Evolutionary conservation across 192 early-diverging fungal genomes (phyloP).

Genomic region (Gamsiella multidivaricata): DNA sequence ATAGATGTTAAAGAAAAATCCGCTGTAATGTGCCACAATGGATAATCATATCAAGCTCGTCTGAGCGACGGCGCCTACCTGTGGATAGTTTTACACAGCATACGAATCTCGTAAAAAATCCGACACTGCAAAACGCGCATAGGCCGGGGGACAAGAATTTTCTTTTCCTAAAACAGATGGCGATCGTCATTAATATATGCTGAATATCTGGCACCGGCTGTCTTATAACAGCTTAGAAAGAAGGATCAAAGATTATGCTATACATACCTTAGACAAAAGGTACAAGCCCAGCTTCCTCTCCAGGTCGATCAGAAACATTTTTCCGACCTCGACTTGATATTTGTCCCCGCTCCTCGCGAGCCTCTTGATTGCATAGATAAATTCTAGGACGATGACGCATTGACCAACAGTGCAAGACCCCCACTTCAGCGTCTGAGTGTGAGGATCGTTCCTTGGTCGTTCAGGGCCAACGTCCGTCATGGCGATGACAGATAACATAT

Average conservation of each 20-base stretch:
- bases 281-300: slow-evolving; percentile 63
- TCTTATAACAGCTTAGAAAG: not conserved
- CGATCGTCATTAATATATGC: too few relatives aligned
- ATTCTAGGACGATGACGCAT: slow-evolving; percentile 62
- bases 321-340: slow-evolving; percentile 60
- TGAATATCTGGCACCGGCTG: too few relatives aligned
- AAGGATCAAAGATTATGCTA: not conserved
- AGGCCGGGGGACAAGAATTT: slow-evolving; percentile 58
- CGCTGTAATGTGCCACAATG: too few relatives aligned
- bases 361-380: slow-evolving; percentile 60
- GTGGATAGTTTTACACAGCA: slow-evolving; percentile 67
- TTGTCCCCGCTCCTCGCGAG: slow-evolving; percentile 51
- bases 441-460: slow-evolving; percentile 17
- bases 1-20: not conserved
- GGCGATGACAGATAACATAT: slow-evolving; percentile 65
- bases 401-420: slow-evolving; percentile 67
- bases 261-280: slow-evolving; percentile 50
- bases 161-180: slow-evolving; percentile 57
- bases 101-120: slow-evolving; percentile 64
- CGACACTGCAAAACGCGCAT: slow-evolving; percentile 60
- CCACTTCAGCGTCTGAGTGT: slow-evolving; percentile 45
- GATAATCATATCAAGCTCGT: not conserved
- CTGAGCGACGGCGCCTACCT: slow-evolving; percentile 26
- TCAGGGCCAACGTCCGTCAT: slow-evolving; percentile 64
- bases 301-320: slow-evolving; percentile 68